Evolutionary conservation across 129 eudicot species (phyloP).

Genomic region (Ambrosia trifida): DNA sequence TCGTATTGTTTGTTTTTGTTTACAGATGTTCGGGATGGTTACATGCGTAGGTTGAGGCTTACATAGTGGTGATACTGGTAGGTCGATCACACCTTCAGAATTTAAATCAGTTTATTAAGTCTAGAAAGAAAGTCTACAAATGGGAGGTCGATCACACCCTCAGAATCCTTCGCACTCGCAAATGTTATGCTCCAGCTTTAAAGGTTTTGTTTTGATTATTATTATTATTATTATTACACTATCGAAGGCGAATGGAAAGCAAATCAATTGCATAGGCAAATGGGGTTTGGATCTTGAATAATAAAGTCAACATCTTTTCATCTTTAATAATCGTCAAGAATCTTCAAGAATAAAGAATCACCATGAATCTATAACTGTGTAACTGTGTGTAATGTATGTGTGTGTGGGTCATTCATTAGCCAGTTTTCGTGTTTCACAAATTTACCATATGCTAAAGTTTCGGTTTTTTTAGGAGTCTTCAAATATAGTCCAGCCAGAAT

Average conservation of each 20-base stretch:
- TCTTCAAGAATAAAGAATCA: conserved; percentile 16
- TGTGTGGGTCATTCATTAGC: too few relatives aligned
- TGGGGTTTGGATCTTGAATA: conserved; percentile 24
- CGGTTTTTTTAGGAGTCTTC: too few relatives aligned
- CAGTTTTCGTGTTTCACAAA: too few relatives aligned
- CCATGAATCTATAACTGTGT: conserved; percentile 26
- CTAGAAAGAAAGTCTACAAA: conserved; percentile 65
- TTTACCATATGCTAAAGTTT: too few relatives aligned
- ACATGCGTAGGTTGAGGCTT: too few relatives aligned
- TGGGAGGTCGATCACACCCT: conserved; percentile 93
- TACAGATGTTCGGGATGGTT: too few relatives aligned
- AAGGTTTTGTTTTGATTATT: conserved; percentile 48
- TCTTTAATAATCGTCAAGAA: conserved; percentile 26
- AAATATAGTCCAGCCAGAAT: too few relatives aligned
- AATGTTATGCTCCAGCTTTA: conserved; percentile 72
- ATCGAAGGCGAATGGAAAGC: too few relatives aligned
- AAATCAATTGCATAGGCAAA: conserved; percentile 25
- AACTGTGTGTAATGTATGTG: background rate
- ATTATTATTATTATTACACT: too few relatives aligned
- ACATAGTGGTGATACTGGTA: too few relatives aligned
- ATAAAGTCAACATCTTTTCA: conserved; percentile 30
- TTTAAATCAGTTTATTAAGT: conserved; percentile 62
- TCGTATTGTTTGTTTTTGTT: too few relatives aligned
- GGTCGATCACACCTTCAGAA: too few relatives aligned
- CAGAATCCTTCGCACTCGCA: conserved; percentile 74